phyloP scores from a whole-genome alignment of 805 yeast species.

The Metschnikowia lochheadii region DNA sequence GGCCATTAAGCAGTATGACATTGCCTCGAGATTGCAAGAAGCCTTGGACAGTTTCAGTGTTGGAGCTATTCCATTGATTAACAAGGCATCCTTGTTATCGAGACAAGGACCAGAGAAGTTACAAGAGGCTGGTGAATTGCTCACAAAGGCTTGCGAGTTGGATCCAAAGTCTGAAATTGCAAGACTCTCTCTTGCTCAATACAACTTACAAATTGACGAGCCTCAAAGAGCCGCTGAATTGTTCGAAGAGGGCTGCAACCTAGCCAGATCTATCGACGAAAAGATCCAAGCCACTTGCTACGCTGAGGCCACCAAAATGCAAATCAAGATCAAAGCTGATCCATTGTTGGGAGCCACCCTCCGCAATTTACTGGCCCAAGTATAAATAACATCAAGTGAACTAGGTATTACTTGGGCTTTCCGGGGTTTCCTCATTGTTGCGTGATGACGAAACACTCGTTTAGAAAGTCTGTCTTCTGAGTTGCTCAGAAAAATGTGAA shows the following conservation, averaged over 20 bases:
- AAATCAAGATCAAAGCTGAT: constrained; percentile 69
- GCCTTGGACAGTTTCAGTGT: constrained; percentile 64
- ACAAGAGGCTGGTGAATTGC: constrained; percentile 57
- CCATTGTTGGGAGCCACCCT: constrained; percentile 46
- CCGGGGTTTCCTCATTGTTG: background rate
- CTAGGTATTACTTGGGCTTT: background rate
- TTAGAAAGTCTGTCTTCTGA: background rate
- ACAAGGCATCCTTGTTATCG: constrained; percentile 74
- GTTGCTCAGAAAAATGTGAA: constrained; percentile 1
- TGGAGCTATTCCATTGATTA: constrained; percentile 85
- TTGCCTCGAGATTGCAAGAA: constrained; percentile 78
- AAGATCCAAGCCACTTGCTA: constrained; percentile 86
- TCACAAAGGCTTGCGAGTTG: constrained; percentile 69
- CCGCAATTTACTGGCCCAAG: constrained; percentile 4
- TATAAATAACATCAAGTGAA: background rate
- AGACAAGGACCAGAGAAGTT: constrained; percentile 47
- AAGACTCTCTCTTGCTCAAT: constrained; percentile 85
- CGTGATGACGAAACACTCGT: background rate
- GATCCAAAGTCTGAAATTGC: constrained; percentile 92
- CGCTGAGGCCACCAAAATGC: constrained; percentile 91
- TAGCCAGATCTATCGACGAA: constrained; percentile 83
- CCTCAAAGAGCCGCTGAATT: constrained; percentile 75
- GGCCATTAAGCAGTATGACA: constrained; percentile 81
- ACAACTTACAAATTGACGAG: constrained; percentile 77
- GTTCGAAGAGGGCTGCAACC: constrained; percentile 77